phyloP scores from a whole-genome alignment of 441 rosid genomes.

The Rhodomyrtus psidioides region DNA sequence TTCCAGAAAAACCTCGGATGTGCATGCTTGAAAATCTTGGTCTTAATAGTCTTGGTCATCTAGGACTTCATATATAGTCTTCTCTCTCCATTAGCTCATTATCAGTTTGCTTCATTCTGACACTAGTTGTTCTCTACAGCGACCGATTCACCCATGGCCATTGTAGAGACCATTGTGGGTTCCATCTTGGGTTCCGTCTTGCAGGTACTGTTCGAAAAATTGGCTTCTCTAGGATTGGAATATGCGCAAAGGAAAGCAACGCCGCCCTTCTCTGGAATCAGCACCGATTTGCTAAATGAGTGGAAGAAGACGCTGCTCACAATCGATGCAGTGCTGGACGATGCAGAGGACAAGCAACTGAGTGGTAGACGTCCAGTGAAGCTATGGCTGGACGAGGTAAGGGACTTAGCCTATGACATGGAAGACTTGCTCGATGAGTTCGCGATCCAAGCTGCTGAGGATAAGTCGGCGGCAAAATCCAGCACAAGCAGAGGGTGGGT shows the following conservation, averaged over 20 bases:
- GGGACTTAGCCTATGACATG: neutral
- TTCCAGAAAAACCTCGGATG: too few relatives aligned
- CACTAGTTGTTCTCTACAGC: too few relatives aligned
- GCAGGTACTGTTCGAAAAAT: too few relatives aligned
- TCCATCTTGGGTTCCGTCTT: too few relatives aligned
- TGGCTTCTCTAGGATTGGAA: too few relatives aligned
- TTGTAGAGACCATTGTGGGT: too few relatives aligned
- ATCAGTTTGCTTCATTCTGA: neutral
- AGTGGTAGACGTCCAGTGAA: neutral
- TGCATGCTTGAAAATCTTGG: too few relatives aligned
- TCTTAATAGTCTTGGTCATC: too few relatives aligned
- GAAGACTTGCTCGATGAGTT: neutral
- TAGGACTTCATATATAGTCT: too few relatives aligned
- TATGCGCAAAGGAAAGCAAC: neutral
- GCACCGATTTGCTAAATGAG: neutral
- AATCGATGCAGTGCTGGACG: neutral
- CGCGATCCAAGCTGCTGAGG: rapidly evolving
- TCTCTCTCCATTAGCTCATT: neutral
- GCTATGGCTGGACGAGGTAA: neutral
- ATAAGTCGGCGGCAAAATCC: neutral
- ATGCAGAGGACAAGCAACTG: neutral
- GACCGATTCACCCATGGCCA: too few relatives aligned
- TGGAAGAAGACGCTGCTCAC: neutral
- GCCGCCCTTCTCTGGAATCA: neutral
- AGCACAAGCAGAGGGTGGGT: neutral